Conservation (phyloP, 176 grass and related monocot species). For the Cenchrus americanus region DNA sequence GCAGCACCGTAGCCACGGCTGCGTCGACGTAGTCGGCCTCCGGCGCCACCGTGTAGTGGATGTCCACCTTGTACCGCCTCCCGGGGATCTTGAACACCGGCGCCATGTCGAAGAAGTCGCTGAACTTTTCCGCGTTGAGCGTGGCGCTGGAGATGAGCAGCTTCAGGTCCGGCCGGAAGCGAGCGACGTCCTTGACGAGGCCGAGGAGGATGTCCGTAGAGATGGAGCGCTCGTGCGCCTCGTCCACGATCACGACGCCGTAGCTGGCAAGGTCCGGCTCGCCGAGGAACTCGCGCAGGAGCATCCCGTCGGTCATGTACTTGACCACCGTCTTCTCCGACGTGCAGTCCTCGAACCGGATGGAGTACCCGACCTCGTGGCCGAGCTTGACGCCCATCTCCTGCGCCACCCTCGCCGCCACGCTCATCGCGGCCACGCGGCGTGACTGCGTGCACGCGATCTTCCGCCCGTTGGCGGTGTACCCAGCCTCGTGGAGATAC, state of each 20-base stretch:
- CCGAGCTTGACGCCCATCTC: conserved; percentile 72
- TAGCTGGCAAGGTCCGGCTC: conserved; percentile 70
- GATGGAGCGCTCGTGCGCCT: conserved; percentile 71
- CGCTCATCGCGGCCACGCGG: conserved; percentile 68
- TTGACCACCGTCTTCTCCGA: conserved; percentile 61
- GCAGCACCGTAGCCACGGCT: conserved; percentile 49
- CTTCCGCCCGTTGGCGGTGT: conserved; percentile 28
- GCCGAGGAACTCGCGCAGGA: conserved; percentile 62
- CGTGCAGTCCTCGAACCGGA: conserved; percentile 82
- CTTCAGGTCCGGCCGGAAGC: conserved; percentile 55
- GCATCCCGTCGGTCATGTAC: conserved; percentile 73
- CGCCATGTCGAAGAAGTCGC: conserved; percentile 60
- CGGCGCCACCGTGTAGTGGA: conserved; percentile 62
- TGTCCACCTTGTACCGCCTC: conserved; percentile 53
- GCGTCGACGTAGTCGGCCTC: conserved; percentile 70
- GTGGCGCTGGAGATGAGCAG: conserved; percentile 69
- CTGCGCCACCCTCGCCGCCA: conserved; percentile 60
- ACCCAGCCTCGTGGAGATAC: conserved; percentile 64
- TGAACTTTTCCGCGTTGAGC: conserved; percentile 70
- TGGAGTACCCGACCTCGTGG: conserved; percentile 71
- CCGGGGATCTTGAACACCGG: conserved; percentile 67
- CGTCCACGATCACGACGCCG: conserved; percentile 70
- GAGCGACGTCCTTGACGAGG: conserved; percentile 67
- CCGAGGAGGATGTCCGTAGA: conserved; percentile 73
- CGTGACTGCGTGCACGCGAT: conserved; percentile 73